phyloP scores from a whole-genome alignment of 306 rosid genomes.

The Spatholobus suberectus region DNA sequence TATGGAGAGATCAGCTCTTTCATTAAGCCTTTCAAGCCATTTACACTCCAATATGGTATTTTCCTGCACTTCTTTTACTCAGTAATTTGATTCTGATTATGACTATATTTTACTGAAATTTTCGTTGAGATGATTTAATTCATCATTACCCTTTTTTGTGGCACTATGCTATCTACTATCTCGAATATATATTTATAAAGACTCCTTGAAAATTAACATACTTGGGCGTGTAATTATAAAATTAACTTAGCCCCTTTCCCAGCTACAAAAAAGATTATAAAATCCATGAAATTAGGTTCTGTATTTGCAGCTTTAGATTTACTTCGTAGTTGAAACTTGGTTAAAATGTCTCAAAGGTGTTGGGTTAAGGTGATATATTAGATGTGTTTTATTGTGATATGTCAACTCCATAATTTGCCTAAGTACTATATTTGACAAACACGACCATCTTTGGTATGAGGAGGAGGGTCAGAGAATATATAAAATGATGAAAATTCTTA shows the following conservation, averaged over 20 bases:
- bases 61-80: slow-evolving; percentile 44
- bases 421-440: not conserved
- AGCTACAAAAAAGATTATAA: not conserved
- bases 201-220: slow-evolving; percentile 17
- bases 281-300: slow-evolving; percentile 23
- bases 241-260: not conserved
- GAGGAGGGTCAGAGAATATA: not conserved
- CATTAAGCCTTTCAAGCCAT: slow-evolving; percentile 60
- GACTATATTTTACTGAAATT: not conserved
- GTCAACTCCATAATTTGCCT: slow-evolving; percentile 1
- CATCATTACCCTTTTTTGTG: not conserved
- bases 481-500: slow-evolving; percentile 9
- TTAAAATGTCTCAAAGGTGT: slow-evolving; percentile 12
- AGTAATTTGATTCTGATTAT: slow-evolving; percentile 30
- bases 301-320: slow-evolving; percentile 9
- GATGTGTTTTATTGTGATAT: not conserved
- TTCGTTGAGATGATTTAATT: slow-evolving; percentile 11
- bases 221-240: not conserved
- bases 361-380: slow-evolving; percentile 11
- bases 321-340: slow-evolving; percentile 12
- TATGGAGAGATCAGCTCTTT: slow-evolving; percentile 82
- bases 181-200: not conserved
- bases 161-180: not conserved
- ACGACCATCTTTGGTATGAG: not conserved
- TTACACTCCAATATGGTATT: slow-evolving; percentile 77